phyloP scores from a whole-genome alignment of 345 rosid species.

The Pelargonium nanum region DNA sequence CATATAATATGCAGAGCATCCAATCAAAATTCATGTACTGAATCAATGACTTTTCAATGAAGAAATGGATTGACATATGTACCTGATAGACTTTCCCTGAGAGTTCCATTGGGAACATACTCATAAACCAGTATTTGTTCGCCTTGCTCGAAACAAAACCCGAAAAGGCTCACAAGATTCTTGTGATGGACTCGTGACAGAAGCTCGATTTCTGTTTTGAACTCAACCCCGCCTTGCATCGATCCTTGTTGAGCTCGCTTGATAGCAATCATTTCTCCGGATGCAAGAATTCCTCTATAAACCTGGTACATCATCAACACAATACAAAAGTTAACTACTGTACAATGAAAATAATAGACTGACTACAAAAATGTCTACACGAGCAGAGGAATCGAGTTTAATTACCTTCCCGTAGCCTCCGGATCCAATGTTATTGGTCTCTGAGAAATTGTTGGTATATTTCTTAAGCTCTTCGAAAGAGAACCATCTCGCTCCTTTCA shows the following conservation, averaged over 20 bases:
- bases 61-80: conserved; percentile 5
- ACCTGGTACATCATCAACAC: conserved; percentile 34
- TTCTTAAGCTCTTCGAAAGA: conserved; percentile 64
- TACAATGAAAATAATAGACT: too few species aligned
- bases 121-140: conserved; percentile 79
- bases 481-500: conserved; percentile 71
- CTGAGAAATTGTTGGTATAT: conserved; percentile 58
- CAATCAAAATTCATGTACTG: not conserved
- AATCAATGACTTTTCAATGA: not conserved
- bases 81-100: conserved; percentile 67
- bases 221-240: conserved; percentile 67
- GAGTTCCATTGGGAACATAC: conserved; percentile 54
- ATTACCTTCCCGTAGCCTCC: conserved; percentile 97
- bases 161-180: conserved; percentile 59
- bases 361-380: too few species aligned
- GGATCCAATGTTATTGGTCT: conserved; percentile 56
- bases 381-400: conserved; percentile 2
- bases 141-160: conserved; percentile 59
- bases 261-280: conserved; percentile 51
- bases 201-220: conserved; percentile 84
- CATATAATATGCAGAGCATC: too few species aligned
- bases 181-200: conserved; percentile 83
- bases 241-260: conserved; percentile 83
- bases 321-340: too few species aligned
- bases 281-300: conserved; percentile 52